Evolutionary conservation across 176 grass and related monocot genomes (phyloP).

Genomic region (Eleusine coracana): DNA sequence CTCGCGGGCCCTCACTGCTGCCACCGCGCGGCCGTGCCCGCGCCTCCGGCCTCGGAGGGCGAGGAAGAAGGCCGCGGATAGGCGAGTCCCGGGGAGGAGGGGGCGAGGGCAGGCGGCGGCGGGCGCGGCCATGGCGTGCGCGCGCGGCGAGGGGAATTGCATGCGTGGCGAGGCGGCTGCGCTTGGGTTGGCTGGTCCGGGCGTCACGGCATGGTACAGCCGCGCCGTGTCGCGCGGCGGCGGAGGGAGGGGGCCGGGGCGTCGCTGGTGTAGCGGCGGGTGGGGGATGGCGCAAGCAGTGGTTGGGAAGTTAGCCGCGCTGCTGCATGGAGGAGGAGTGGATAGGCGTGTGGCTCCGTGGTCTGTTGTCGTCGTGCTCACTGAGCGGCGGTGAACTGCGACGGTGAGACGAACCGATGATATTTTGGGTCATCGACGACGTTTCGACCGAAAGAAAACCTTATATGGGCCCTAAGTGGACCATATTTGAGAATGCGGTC

Average conservation of each 20-base stretch:
- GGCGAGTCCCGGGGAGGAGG: background rate
- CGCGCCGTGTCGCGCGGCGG: constrained; percentile 26
- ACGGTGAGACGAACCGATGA: background rate
- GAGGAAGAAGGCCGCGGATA: background rate
- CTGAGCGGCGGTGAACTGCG: background rate
- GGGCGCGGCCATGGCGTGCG: constrained; percentile 35
- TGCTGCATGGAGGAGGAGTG: constrained; percentile 46
- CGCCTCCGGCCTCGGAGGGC: constrained; percentile 12
- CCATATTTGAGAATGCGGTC: too few relatives aligned
- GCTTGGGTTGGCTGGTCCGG: constrained; percentile 1
- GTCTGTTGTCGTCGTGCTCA: background rate
- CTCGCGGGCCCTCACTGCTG: constrained; percentile 42
- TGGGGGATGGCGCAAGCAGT: constrained; percentile 31
- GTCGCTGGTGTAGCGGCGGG: background rate
- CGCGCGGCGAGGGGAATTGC: constrained; percentile 39
- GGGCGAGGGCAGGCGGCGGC: constrained; percentile 29
- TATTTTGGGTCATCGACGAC: background rate
- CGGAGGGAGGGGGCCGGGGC: background rate
- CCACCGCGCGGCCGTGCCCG: constrained; percentile 36
- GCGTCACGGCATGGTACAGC: constrained; percentile 54
- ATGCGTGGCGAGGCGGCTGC: constrained; percentile 37
- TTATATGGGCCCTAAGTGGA: too few relatives aligned
- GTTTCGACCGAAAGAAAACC: too few relatives aligned
- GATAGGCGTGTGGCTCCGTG: constrained; percentile 46
- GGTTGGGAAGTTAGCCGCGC: constrained; percentile 46